Evolutionary conservation across 2,329 filamentous ascomycete species (phyloP), one percentile per base, ranked within the genome.

Genomic region (Nothophoma quercina): DNA sequence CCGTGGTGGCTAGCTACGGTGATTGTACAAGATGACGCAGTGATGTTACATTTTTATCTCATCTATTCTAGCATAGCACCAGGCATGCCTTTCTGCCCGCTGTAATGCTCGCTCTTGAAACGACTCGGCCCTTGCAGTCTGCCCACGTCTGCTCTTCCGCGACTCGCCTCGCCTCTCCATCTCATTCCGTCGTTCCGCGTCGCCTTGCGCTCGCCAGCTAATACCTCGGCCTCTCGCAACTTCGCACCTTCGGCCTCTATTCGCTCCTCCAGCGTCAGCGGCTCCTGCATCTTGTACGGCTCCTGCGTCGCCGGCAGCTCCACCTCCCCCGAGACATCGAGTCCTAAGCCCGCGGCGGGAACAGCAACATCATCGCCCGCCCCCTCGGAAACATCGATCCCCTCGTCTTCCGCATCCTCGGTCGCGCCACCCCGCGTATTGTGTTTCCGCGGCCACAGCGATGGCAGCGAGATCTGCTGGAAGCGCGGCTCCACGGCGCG

Each of bases 401-500:
- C 55, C 9, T 66, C 50, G 0, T 59, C 63, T 1, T 59, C 64
- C 2, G 56, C 64, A 2, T 59, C 74, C 2, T 75, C 74, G 18
- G 88, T 71, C 3, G 88, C 87, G 1, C 88, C 88, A 4, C 89
- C 90, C 21, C 90, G 79, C 0, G 90, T 92, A 63, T 92, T 96
- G 78, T 86, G 88, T 78, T 93, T 93, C 38, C 90, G 79, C 1
- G 91, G 91, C 91, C 91, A 96, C 53, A 95, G 71, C 62, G 86
- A 91, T 0, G 91, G 91, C 7, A 96, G 79, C 0, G 89, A 88
- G 59, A 95, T 93, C 69, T 95, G 90, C 71, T 95, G 91, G 73
- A 95, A 95, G 21, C 90, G 84, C 2, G 91, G 91, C 75, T 95
- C 90, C 6, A 96, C 91, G 57, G 87, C 90, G 38, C 91, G 85